Conservation (phyloP, 1,284 basidiomycete species). For the Austroboletus novae-zelandiae region DNA sequence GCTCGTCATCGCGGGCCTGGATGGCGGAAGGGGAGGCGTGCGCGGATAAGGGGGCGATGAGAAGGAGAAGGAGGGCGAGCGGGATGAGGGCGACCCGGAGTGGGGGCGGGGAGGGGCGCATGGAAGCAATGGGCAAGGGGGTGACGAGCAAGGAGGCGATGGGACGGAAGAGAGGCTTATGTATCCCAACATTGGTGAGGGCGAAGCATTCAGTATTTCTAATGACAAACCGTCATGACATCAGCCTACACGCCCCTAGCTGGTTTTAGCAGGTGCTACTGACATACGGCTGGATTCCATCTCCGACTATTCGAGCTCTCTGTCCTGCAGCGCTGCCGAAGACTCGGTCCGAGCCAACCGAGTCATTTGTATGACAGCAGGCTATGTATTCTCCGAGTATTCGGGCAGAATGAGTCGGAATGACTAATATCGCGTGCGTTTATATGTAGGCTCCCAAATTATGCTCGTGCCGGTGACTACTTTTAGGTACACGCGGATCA, state of each 20-base stretch:
- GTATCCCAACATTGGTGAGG: not conserved
- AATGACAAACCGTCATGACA: slow-evolving; percentile 2
- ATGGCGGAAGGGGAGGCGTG: slow-evolving; percentile 11
- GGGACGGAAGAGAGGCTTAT: slow-evolving; percentile 9
- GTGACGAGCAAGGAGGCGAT: not conserved
- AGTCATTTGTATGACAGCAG: too few species aligned
- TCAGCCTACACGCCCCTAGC: slow-evolving; percentile 19
- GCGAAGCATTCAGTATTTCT: not conserved
- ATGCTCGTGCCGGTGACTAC: slow-evolving; percentile 29
- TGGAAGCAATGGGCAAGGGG: not conserved
- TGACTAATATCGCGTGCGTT: too few species aligned
- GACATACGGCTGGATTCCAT: not conserved
- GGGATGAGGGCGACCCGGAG: not conserved
- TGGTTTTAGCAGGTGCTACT: slow-evolving; percentile 29
- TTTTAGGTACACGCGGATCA: slow-evolving; percentile 30
- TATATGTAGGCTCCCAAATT: too few species aligned
- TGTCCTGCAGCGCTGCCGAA: slow-evolving; percentile 23
- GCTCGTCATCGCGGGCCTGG: slow-evolving; percentile 33
- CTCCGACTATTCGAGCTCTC: too few species aligned
- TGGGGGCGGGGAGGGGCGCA: slow-evolving; percentile 7
- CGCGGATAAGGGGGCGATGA: slow-evolving; percentile 17
- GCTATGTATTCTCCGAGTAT: too few species aligned
- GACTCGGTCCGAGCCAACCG: too few species aligned
- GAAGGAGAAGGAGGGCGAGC: slow-evolving; percentile 14
- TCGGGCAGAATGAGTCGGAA: too few species aligned